A percentile compares a stretch with the other conserved stretches of the same genome.
Conservation (phyloP, 805 yeast species). For the Yamadazyma sp. region DNA sequence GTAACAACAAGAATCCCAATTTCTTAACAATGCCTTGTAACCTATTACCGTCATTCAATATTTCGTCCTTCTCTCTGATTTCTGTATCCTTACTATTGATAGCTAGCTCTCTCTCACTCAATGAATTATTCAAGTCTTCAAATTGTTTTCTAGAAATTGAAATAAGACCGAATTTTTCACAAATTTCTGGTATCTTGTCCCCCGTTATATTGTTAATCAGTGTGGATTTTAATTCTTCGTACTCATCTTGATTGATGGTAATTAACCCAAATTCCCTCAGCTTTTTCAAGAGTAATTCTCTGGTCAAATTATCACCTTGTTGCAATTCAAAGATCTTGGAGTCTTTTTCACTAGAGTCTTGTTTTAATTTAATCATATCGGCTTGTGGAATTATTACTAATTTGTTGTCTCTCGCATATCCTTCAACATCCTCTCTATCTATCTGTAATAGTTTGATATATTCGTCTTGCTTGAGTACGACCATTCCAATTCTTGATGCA, state of each 20-base stretch:
- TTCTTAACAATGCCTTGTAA: constrained; percentile 41
- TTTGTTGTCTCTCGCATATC: constrained; percentile 18
- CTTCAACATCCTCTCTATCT: constrained; percentile 16
- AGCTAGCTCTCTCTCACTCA: too few relatives aligned
- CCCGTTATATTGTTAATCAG: constrained; percentile 13
- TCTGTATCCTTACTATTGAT: background rate
- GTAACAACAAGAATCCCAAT: constrained; percentile 52
- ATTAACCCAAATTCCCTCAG: constrained; percentile 33
- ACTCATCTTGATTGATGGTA: constrained; percentile 26
- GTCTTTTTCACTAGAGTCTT: constrained; percentile 28
- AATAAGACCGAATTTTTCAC: constrained; percentile 39
- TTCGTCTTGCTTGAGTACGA: constrained; percentile 20
- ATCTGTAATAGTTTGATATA: constrained; percentile 15
- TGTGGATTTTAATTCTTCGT: constrained; percentile 22
- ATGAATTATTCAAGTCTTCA: constrained; percentile 6
- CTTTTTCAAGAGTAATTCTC: constrained; percentile 19
- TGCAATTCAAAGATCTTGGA: constrained; percentile 20
- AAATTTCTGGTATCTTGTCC: constrained; percentile 19
- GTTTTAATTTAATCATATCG: constrained; percentile 22
- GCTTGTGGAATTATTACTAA: constrained; percentile 25
- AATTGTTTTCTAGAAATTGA: constrained; percentile 13
- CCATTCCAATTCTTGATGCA: constrained; percentile 25
- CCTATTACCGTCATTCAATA: constrained; percentile 17
- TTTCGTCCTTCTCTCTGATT: constrained; percentile 15
- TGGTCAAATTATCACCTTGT: constrained; percentile 14